Conservation (phyloP, 2,329 filamentous ascomycete genomes). For the Paecilomyces sp. region DNA sequence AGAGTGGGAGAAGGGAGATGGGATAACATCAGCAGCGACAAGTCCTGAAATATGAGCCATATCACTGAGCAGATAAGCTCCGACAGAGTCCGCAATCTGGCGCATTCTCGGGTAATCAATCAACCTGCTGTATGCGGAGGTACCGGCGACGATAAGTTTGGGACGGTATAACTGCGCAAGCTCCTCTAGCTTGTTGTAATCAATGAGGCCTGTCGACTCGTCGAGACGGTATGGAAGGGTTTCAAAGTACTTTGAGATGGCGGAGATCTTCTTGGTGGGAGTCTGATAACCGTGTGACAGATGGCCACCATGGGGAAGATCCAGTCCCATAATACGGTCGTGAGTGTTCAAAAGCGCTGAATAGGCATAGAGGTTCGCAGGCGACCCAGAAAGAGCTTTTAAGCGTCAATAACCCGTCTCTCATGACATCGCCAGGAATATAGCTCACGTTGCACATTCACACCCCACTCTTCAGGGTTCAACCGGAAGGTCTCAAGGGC, state of each 20-base stretch:
- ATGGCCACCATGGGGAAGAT: conserved; percentile 90
- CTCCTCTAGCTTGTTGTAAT: conserved; percentile 89
- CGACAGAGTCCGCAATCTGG: conserved; percentile 86
- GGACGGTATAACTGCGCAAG: conserved; percentile 87
- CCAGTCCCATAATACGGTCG: conserved; percentile 93
- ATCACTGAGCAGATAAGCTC: conserved; percentile 91
- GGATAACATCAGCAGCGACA: conserved; percentile 86
- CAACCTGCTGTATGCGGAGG: conserved; percentile 94
- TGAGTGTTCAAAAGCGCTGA: conserved; percentile 93
- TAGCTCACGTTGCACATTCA: conserved; percentile 79
- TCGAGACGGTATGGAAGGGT: conserved; percentile 90
- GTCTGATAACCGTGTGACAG: conserved; percentile 97
- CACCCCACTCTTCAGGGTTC: conserved; percentile 82
- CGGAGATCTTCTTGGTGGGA: conserved; percentile 91
- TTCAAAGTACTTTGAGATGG: conserved; percentile 98
- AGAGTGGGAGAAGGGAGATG: conserved; percentile 83
- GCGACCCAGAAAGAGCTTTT: conserved; percentile 69
- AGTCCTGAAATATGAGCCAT: conserved; percentile 99
- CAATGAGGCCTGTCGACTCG: conserved; percentile 78
- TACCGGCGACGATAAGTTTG: conserved; percentile 93
- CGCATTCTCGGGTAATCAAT: conserved; percentile 97
- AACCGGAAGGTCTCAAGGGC: conserved; percentile 83
- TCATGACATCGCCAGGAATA: conserved; percentile 2
- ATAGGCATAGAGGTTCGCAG: conserved; percentile 75
- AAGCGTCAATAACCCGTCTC: conserved; percentile 7